phyloP scores from a whole-genome alignment of 257 asterid species.

The Echites panduratus region DNA sequence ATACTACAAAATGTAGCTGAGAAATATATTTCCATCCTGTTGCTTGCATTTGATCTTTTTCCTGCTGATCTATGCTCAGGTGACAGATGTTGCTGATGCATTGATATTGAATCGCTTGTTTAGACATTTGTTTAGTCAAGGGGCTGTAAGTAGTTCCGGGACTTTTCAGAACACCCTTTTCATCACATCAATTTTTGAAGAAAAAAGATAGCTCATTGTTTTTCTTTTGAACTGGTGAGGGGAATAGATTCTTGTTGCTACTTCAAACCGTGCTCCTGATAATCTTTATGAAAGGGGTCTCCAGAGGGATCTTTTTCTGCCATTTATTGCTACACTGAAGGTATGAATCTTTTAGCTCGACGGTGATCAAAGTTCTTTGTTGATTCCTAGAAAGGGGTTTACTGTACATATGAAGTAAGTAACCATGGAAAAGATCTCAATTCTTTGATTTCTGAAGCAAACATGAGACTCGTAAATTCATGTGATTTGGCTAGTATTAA shows the following conservation, averaged over 20 bases:
- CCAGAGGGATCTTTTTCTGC: constrained; percentile 88
- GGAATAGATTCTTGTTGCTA: constrained; percentile 74
- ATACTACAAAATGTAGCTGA: background rate
- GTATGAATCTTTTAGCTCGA: constrained; percentile 22
- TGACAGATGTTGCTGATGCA: constrained; percentile 90
- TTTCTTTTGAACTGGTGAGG: constrained; percentile 6
- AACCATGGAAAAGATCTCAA: background rate
- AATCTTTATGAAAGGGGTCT: constrained; percentile 87
- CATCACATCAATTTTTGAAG: background rate
- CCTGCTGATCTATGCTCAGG: constrained; percentile 32
- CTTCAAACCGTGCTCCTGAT: constrained; percentile 95
- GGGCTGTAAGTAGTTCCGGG: constrained; percentile 53
- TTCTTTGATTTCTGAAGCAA: background rate
- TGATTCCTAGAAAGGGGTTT: background rate
- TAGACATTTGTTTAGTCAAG: constrained; percentile 63
- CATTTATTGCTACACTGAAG: constrained; percentile 80
- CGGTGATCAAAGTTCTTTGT: background rate
- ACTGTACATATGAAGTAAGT: background rate
- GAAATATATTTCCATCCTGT: background rate
- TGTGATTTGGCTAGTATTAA: background rate
- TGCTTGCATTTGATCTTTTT: constrained; percentile 4
- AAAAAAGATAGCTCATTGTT: background rate
- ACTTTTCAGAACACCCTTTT: background rate
- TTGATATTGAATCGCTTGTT: constrained; percentile 78
- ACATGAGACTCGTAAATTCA: background rate